Base-by-base conservation (phyloP, 2,329 filamentous ascomycete genomes). In the Arthrobotrys entomopaga region DNA sequence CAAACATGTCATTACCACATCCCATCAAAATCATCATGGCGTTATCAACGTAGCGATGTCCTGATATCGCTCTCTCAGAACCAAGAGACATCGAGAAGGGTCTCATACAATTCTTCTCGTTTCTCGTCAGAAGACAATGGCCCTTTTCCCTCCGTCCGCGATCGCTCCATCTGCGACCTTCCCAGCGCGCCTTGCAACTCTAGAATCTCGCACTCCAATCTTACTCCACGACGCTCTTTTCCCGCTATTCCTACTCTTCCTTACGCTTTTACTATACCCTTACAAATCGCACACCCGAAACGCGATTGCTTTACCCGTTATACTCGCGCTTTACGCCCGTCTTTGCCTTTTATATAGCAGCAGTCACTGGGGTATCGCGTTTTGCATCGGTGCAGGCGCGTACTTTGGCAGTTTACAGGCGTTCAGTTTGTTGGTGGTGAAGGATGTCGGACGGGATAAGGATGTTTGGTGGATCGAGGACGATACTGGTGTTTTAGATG, bases 281-380 rank as follows among this genome's bases (percentile, higher is more conserved):
- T 52, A 57, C 20, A 73, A 66, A 43, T 73, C 69, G 3, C 42
- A 59, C 20, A 26, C 66, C 20, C 54, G 69, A 19, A 73, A 73
- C 42, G 61, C 69, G 15, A 56, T 73, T 22, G 69, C 61, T 11
- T 42, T 73, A 13, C 69, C 69, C 16, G 69, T 73, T 3, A 58
- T 73, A 7, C 13, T 73, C 43, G 69, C 34, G 13, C 26, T 73
- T 16, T 73, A 73, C 50, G 42, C 60, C n/a, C 69, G 69, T 13
- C 22, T 73, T 13, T 43, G 48, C 54, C 5, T 57, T 11, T 6
- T 66, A 5, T 63, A 73, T 16, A 73, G 61, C 46, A 73, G 69
- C 26, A 66, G 69, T 20, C 69, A 73, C 29, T 73, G 69, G 69
- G 69, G 69, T 34, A 53, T 73, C 61, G 69, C 69, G 56, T 73